Evolutionary conservation across 225 moss, liverwort and hornwort species (phyloP).

Genomic region (Pleurozium schreberi): DNA sequence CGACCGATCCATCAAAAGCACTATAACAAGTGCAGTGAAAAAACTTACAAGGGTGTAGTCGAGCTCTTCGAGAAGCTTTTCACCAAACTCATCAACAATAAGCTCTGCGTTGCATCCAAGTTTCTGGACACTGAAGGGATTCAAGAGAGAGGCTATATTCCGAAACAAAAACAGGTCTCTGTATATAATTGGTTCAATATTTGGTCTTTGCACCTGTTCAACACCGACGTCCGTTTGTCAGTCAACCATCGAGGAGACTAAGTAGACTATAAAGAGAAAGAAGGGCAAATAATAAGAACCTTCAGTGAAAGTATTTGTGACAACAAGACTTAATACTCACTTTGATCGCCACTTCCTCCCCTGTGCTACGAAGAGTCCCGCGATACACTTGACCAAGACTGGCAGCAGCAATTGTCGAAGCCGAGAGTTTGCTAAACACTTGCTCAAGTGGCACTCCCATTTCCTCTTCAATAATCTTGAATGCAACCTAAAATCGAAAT

Average conservation of each 20-base stretch:
- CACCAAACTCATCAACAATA: conserved; percentile 97
- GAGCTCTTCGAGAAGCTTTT: conserved; percentile 94
- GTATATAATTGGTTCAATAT: conserved; percentile 93
- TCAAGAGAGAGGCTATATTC: conserved; percentile 71
- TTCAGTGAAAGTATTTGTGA: background rate
- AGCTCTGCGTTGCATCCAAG: conserved; percentile 87
- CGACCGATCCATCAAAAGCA: background rate
- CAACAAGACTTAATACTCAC: conserved; percentile 20
- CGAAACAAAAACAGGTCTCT: conserved; percentile 88
- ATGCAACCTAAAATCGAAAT: conserved; percentile 47
- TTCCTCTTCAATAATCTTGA: conserved; percentile 81
- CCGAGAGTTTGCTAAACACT: conserved; percentile 72
- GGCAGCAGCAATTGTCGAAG: conserved; percentile 81
- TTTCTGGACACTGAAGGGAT: conserved; percentile 69
- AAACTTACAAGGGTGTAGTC: conserved; percentile 74
- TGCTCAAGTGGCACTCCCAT: conserved; percentile 74
- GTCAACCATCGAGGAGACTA: background rate
- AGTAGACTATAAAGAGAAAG: background rate
- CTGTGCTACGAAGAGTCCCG: conserved; percentile 61
- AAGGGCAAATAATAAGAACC: background rate
- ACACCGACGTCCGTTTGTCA: background rate
- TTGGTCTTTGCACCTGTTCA: conserved; percentile 89
- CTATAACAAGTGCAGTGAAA: background rate
- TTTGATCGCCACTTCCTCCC: conserved; percentile 97
- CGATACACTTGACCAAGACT: conserved; percentile 98